phyloP scores from a whole-genome alignment of 805 yeast species.

The Millerago galiae region DNA sequence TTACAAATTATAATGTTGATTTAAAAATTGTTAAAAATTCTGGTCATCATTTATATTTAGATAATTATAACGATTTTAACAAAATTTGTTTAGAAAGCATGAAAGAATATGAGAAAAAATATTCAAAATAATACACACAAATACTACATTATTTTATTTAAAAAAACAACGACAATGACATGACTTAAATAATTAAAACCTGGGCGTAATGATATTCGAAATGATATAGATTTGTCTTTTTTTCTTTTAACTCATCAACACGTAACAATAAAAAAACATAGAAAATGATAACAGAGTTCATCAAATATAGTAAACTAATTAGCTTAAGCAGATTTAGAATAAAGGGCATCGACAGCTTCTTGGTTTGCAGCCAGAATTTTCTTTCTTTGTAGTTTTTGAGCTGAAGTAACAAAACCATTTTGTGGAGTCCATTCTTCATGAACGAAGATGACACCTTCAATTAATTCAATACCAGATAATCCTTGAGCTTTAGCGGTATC shows the following conservation, averaged over 20 bases:
- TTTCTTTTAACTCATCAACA: neutral
- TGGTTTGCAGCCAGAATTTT: conserved; percentile 70
- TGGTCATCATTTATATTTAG: conserved; percentile 79
- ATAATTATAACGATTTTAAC: conserved; percentile 53
- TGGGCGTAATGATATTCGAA: too few relatives aligned
- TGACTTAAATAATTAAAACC: too few relatives aligned
- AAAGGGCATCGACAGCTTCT: conserved; percentile 62
- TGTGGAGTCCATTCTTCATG: conserved; percentile 98
- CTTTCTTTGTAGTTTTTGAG: conserved; percentile 93
- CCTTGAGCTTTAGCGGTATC: conserved; percentile 79
- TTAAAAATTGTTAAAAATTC: conserved; percentile 44
- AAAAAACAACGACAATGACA: too few relatives aligned
- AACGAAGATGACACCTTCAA: conserved; percentile 69
- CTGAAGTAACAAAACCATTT: conserved; percentile 88
- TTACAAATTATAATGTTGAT: conserved; percentile 24
- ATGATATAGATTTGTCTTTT: too few relatives aligned
- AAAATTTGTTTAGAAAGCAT: conserved; percentile 44
- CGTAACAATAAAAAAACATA: neutral
- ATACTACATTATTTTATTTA: too few relatives aligned
- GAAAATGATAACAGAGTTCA: neutral
- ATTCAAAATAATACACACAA: neutral
- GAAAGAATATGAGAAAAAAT: conserved; percentile 24
- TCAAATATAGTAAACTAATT: neutral
- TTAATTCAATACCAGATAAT: conserved; percentile 75
- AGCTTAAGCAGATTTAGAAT: conserved; percentile 18